Conservation (phyloP, 768 basidiomycete species). For the Mycena capillaripes region DNA sequence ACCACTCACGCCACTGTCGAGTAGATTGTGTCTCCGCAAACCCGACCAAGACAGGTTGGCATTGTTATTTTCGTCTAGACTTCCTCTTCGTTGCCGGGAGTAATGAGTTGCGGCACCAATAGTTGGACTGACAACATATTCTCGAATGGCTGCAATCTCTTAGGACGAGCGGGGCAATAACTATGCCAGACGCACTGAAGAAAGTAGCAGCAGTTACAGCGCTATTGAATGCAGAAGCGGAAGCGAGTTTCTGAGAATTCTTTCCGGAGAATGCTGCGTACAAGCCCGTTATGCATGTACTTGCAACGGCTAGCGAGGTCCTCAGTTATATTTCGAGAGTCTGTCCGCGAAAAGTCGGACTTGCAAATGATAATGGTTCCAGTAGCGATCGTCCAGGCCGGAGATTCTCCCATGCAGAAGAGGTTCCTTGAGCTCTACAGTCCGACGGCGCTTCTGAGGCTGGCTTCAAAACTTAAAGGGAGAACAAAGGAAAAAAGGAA, state of each 20-base stretch:
- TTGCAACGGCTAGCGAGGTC: slow-evolving; percentile 63
- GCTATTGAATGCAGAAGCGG: slow-evolving; percentile 78
- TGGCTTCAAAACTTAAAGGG: background rate
- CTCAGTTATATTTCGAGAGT: slow-evolving; percentile 45
- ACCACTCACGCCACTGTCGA: slow-evolving; percentile 84
- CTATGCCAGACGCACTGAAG: slow-evolving; percentile 70
- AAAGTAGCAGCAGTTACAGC: slow-evolving; percentile 81
- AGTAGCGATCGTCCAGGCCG: slow-evolving; percentile 58
- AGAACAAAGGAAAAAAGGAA: background rate
- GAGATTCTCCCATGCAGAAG: slow-evolving; percentile 25
- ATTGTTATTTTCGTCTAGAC: slow-evolving; percentile 37
- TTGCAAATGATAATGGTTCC: slow-evolving; percentile 82
- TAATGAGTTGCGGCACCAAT: slow-evolving; percentile 62
- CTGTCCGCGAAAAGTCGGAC: slow-evolving; percentile 67
- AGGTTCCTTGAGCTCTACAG: background rate
- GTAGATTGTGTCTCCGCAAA: slow-evolving; percentile 69
- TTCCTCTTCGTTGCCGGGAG: slow-evolving; percentile 53
- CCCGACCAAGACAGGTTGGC: slow-evolving; percentile 59
- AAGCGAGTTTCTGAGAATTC: slow-evolving; percentile 62
- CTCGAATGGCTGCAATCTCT: slow-evolving; percentile 71
- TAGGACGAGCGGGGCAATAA: background rate
- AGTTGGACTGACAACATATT: slow-evolving; percentile 81
- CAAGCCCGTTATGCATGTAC: slow-evolving; percentile 64
- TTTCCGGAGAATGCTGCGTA: slow-evolving; percentile 62
- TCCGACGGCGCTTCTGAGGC: too few species aligned